A percentile compares a stretch with the other conserved stretches of the same genome.
Evolutionary conservation across 306 rosid species (phyloP).

Genomic region (Gleditsia sinensis): DNA sequence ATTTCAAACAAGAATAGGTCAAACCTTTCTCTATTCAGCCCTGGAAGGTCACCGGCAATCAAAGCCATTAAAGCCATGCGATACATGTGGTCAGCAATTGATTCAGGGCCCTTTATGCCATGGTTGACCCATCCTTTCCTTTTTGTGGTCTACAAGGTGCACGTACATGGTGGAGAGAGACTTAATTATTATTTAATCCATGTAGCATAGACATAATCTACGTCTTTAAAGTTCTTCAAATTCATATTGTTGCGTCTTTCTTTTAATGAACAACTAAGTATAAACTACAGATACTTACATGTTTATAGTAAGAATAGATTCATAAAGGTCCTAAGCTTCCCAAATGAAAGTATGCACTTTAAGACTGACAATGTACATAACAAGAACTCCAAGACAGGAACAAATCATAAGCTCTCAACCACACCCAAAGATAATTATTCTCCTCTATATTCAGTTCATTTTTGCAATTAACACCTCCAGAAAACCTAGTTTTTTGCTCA

Average conservation of each 20-base stretch:
- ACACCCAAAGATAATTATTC: neutral
- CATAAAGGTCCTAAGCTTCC: neutral
- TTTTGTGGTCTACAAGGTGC: slow-evolving; percentile 70
- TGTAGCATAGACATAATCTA: neutral
- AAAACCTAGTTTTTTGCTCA: neutral
- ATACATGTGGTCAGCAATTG: slow-evolving; percentile 93
- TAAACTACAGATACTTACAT: neutral
- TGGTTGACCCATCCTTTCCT: slow-evolving; percentile 96
- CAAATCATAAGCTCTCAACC: neutral
- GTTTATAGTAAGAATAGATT: slow-evolving; percentile 6
- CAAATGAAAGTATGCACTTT: neutral
- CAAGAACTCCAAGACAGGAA: too few species aligned
- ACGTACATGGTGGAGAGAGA: slow-evolving; percentile 14
- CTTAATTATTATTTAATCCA: neutral
- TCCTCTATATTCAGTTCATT: neutral
- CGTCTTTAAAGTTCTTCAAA: neutral
- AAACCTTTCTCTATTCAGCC: slow-evolving; percentile 85
- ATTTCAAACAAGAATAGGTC: slow-evolving; percentile 6
- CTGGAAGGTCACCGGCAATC: slow-evolving; percentile 73
- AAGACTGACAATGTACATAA: too few species aligned
- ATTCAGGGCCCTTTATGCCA: slow-evolving; percentile 85
- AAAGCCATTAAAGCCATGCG: slow-evolving; percentile 92
- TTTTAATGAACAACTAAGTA: neutral
- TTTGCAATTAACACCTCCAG: neutral
- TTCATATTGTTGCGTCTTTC: slow-evolving; percentile 7